Evolutionary conservation across 192 early-diverging fungal species (phyloP).

Genomic region (Allomyces javanicus): DNA sequence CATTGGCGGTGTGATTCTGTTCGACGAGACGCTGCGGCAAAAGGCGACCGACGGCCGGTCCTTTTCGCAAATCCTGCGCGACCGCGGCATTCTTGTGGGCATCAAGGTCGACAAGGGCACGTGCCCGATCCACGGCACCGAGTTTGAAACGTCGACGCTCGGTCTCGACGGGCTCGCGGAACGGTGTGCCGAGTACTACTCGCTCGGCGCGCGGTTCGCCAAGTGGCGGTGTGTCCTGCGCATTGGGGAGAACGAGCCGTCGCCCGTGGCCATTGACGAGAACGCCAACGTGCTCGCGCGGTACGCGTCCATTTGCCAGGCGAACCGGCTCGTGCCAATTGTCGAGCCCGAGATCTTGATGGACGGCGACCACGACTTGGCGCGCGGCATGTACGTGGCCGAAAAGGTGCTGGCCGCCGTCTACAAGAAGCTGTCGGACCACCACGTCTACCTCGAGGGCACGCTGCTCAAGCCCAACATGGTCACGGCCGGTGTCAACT

Average conservation of each 20-base stretch:
- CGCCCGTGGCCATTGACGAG: constrained; percentile 13
- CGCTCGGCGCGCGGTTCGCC: constrained; percentile 20
- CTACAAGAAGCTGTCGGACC: constrained; percentile 15
- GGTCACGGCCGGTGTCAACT: constrained; percentile 19
- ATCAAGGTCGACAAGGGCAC: constrained; percentile 26
- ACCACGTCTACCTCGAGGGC: constrained; percentile 21
- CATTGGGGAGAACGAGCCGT: constrained; percentile 11
- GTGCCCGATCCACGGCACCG: constrained; percentile 14
- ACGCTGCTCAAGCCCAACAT: constrained; percentile 25
- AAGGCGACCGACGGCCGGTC: constrained; percentile 13
- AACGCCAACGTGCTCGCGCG: constrained; percentile 24
- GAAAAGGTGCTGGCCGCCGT: constrained; percentile 16
- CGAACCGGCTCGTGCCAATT: constrained; percentile 20
- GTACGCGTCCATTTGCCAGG: constrained; percentile 20
- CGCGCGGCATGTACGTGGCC: constrained; percentile 13
- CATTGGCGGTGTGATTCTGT: constrained; percentile 20
- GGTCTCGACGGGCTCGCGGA: constrained; percentile 19
- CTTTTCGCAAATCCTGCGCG: constrained; percentile 14
- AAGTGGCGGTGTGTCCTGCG: constrained; percentile 23
- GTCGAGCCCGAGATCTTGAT: constrained; percentile 25
- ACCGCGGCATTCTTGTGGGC: constrained; percentile 16
- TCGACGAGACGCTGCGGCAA: constrained; percentile 24
- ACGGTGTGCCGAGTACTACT: constrained; percentile 19
- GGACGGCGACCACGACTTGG: constrained; percentile 24
- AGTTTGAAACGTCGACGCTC: constrained; percentile 18